Conservation (phyloP, 148 eudicot genomes). For the Vaccinium macrocarpon region DNA sequence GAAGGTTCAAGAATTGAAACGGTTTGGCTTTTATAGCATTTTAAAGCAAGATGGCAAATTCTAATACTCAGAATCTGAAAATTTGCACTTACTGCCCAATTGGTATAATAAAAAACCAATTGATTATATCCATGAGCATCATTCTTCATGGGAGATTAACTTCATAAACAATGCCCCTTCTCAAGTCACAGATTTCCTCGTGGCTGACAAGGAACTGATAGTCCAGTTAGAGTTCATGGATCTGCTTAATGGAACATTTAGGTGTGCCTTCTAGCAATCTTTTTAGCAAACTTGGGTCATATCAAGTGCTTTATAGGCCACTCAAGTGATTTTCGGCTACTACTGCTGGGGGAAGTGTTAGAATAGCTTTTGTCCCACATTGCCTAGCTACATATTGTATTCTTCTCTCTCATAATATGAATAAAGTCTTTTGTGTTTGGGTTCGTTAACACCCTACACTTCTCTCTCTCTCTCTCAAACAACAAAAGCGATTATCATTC, state of each 20-base stretch:
- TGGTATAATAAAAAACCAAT: neutral
- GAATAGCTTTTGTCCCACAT: no score
- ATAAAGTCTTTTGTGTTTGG: no score
- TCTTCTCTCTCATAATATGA: no score
- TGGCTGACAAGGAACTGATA: conserved; percentile 4
- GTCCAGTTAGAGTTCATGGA: neutral
- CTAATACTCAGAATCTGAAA: neutral
- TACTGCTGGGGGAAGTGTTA: neutral
- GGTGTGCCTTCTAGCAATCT: neutral
- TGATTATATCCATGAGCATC: neutral
- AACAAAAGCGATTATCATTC: no score
- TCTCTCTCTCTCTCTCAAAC: no score
- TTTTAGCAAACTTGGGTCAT: neutral
- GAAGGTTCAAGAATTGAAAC: neutral
- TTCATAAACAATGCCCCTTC: neutral
- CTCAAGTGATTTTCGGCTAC: neutral
- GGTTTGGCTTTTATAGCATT: neutral
- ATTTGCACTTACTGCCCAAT: neutral
- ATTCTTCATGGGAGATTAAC: neutral
- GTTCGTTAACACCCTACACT: no score
- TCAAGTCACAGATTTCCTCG: neutral
- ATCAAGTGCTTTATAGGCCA: neutral
- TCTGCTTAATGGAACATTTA: neutral
- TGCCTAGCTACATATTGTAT: no score
- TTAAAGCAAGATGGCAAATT: neutral